Evolutionary conservation across 495 filamentous ascomycete genomes (phyloP).

Genomic region (Lepidopterella palustris): DNA sequence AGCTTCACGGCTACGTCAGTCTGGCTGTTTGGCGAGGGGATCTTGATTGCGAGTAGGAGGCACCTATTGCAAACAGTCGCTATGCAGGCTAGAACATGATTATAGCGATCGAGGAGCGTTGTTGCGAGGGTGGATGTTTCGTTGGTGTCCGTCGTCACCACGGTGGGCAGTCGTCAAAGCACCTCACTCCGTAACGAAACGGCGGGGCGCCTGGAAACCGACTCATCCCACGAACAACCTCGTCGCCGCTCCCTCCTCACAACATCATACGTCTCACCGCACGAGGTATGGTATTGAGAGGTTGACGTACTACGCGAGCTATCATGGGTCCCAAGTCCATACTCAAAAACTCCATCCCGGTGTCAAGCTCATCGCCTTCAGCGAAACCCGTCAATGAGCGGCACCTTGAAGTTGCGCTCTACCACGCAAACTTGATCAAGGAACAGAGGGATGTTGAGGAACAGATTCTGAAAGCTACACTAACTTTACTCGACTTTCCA

Average conservation of each 20-base stretch:
- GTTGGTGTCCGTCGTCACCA: not conserved
- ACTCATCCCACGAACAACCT: not conserved
- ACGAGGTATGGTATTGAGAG: constrained; percentile 9
- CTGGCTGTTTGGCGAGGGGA: not conserved
- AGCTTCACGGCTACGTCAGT: constrained; percentile 2
- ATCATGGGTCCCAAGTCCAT: constrained; percentile 43
- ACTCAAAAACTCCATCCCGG: constrained; percentile 47
- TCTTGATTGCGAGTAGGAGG: not conserved
- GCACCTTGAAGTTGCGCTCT: constrained; percentile 59
- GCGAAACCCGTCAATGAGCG: constrained; percentile 44
- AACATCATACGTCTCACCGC: constrained; percentile 24
- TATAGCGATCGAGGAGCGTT: not conserved
- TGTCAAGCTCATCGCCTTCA: constrained; percentile 37
- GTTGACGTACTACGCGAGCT: not conserved
- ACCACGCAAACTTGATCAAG: constrained; percentile 75
- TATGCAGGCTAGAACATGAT: not conserved
- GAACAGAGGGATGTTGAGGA: constrained; percentile 66
- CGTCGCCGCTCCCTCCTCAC: not conserved
- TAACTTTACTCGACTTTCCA: constrained; percentile 59
- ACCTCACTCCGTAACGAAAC: not conserved
- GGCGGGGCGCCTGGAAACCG: not conserved
- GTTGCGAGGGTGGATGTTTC: not conserved
- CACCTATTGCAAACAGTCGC: constrained; percentile 1
- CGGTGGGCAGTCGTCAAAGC: not conserved
- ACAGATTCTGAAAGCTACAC: constrained; percentile 61